phyloP scores from a whole-genome alignment of 305 asterid genomes.

The Fraxinus paxiana region DNA sequence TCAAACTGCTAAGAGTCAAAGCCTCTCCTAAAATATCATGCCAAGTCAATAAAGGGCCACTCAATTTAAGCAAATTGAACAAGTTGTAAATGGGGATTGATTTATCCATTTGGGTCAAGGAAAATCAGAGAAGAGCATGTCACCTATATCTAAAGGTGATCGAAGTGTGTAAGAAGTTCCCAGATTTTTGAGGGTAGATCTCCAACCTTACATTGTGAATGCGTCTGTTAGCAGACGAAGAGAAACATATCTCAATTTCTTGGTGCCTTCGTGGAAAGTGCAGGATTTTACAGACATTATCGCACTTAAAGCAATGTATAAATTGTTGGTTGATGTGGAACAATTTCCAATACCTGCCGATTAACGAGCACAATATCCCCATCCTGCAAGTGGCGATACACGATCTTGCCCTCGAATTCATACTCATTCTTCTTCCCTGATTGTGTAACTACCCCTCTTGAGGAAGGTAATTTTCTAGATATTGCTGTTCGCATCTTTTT shows the following conservation, averaged over 20 bases:
- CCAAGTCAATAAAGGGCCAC: neutral
- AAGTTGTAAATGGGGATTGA: neutral
- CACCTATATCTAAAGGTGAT: neutral
- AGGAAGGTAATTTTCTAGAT: conserved; percentile 80
- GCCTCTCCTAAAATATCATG: neutral
- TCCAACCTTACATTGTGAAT: neutral
- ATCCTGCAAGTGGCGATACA: conserved; percentile 86
- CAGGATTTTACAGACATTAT: neutral
- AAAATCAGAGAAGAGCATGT: neutral
- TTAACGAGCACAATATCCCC: conserved; percentile 97
- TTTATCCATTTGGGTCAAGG: neutral
- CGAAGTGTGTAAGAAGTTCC: neutral
- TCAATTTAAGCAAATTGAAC: neutral
- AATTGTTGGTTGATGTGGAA: conserved; percentile 10
- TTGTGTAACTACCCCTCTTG: conserved; percentile 62
- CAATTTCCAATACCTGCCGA: conserved; percentile 63
- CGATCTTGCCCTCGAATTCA: conserved; percentile 81
- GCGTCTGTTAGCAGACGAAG: neutral
- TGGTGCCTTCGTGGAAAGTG: neutral
- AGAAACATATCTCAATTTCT: neutral
- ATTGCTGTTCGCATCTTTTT: conserved; percentile 54
- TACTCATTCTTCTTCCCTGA: conserved; percentile 55
- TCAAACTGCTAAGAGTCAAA: neutral
- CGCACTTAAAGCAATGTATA: conserved; percentile 11
- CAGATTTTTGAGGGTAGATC: neutral